Evolutionary conservation across 345 rosid species (phyloP), one percentile per base, ranked within the genome.

Genomic region (Abelmoschus esculentus): DNA sequence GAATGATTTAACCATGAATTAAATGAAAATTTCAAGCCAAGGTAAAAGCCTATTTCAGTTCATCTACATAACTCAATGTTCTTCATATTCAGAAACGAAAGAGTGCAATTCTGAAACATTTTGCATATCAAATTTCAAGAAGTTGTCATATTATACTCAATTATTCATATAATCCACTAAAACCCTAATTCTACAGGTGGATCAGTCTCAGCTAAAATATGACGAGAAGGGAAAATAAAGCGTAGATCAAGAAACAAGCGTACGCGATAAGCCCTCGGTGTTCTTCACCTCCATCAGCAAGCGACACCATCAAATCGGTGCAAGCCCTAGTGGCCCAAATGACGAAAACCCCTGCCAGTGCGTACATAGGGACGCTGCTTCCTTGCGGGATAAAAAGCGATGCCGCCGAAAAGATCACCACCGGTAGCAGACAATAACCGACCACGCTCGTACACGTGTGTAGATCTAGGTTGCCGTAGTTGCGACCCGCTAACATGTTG

Each of bases 231-330:
- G 99, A 95, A 82, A 91, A 95, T 61, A 91, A 77, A 54, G 91
- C 79, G 75, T 95, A 90, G 75, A 91, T 91, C 84, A 95, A 85
- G 87, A 95, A 88, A 79, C 99, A 95, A 65, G 93, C 97, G 78
- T 91, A 91, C 80, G 93, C 85, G 54, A 95, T 80, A 83, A 91
- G 78, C 29, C 93, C 96, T 14, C 96, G 88, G 40, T 86, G 96
- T 65, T 95, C 99, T 74, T 88, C 98, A 11, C 88, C 96, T 26
- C 99, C 99, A 15, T 91, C 96, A 0, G 96, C 92, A 10, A 90
- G 83, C 18, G 89, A 73, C 34, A 95, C 96, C 85, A 90, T 86
- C 73, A 95, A 79, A 59, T 78, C 76, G 2, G 96, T 82, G 69
- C 90, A 83, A 29, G 85, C 96, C 76, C 96, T 87, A 9, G 89